Percentiles rank a stretch among this genome's conserved stretches.
phyloP scores from a whole-genome alignment of 1,284 basidiomycete genomes.

The Heliocybe sulcata region DNA sequence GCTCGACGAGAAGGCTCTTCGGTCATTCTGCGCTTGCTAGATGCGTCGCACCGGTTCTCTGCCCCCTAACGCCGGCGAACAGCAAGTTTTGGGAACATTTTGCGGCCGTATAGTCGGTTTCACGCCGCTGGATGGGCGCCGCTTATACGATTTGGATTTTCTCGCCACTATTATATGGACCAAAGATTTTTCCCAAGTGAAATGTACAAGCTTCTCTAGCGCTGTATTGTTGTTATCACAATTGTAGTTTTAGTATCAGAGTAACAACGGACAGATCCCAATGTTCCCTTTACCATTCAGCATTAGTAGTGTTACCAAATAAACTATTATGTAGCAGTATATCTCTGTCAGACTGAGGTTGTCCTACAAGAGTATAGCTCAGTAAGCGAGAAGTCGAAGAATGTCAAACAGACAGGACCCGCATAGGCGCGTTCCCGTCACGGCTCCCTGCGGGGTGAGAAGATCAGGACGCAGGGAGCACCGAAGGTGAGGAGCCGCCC shows the following conservation, averaged over 20 bases:
- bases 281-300: background rate
- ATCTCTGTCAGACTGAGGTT: background rate
- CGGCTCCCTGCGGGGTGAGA: background rate
- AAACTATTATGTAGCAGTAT: too few species aligned
- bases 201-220: background rate
- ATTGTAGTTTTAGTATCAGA: background rate
- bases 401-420: background rate
- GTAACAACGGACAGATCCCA: background rate
- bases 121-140: too few species aligned
- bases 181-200: too few species aligned
- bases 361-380: background rate
- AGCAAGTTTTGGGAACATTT: too few species aligned
- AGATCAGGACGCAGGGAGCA: background rate
- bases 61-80: too few species aligned
- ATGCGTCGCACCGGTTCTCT: background rate
- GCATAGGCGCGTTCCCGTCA: background rate
- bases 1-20: conserved; percentile 20
- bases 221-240: background rate
- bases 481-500: background rate
- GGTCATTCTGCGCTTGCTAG: conserved; percentile 8
- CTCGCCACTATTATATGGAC: too few species aligned
- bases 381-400: background rate
- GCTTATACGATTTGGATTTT: too few species aligned
- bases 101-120: too few species aligned
- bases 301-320: too few species aligned